Conservation (phyloP, 2,329 filamentous ascomycete species). For the Aspergillus pseudoterreus region DNA sequence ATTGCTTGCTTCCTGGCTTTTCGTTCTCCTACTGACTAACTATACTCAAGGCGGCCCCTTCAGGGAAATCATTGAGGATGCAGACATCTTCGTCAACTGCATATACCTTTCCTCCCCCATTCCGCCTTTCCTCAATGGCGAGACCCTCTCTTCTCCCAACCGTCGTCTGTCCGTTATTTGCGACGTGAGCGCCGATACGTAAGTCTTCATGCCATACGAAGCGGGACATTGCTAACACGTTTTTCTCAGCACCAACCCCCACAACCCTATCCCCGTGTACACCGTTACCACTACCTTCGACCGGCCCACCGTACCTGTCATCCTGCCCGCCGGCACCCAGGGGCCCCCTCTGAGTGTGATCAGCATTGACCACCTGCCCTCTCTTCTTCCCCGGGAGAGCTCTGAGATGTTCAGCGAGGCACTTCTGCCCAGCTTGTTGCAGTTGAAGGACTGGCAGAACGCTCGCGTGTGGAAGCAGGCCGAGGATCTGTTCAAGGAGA, state of each 20-base stretch:
- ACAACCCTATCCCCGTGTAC: slow-evolving; percentile 67
- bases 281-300: slow-evolving; percentile 79
- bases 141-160: slow-evolving; percentile 62
- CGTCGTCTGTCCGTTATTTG: slow-evolving; percentile 77
- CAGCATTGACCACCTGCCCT: slow-evolving; percentile 81
- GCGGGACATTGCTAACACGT: slow-evolving; percentile 28
- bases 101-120: slow-evolving; percentile 80
- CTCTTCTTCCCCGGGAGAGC: slow-evolving; percentile 78
- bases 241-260: slow-evolving; percentile 41
- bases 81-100: slow-evolving; percentile 79
- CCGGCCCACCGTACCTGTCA: slow-evolving; percentile 77
- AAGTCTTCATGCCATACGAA: slow-evolving; percentile 8
- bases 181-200: slow-evolving; percentile 58
- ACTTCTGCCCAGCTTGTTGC: slow-evolving; percentile 71
- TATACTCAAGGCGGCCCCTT: slow-evolving; percentile 62
- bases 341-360: slow-evolving; percentile 71
- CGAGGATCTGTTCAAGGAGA: slow-evolving; percentile 78
- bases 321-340: slow-evolving; percentile 47
- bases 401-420: slow-evolving; percentile 79
- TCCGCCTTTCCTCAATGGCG: slow-evolving; percentile 72
- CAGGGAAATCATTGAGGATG: slow-evolving; percentile 65
- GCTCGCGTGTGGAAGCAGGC: slow-evolving; percentile 78
- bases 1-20: background rate
- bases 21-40: slow-evolving; percentile 8
- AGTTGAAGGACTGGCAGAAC: slow-evolving; percentile 70